Base-by-base conservation (phyloP, 306 rosid species). In the Medicago lupulina region DNA sequence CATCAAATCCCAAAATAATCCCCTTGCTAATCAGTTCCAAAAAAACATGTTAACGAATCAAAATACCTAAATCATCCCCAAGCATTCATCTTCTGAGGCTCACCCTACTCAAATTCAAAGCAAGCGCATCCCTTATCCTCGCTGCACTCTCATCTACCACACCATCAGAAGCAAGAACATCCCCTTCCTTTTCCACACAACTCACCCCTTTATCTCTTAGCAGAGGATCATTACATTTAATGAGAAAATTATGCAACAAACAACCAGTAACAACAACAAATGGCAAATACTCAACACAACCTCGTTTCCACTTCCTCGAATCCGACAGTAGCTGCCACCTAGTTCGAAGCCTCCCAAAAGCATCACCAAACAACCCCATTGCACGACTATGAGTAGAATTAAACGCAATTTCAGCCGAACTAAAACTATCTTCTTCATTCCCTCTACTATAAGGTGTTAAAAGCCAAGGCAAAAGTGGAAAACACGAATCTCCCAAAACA, bases 381-480 rank as follows among this genome's bases (percentile, higher is more conserved):
- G 96, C 90, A 6, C 68, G 58, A 3, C 9, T 10, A 51, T 93
- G 98, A 6, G 81, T 89, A 43, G 55, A 70, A 74, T 91, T 89
- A 51, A 91, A 91, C 0, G 88, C 91, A 71, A 39, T 75, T 60
- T 88, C 92, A 17, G 39, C 71, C 0, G 87, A 82, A 44, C 92
- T 70, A 70, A 88, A 82, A 55, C 90, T 76, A 58, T 85, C 84
- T 49, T 82, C 98, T 25, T 84, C 93, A 14, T 84, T 84, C 16
- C 65, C 16, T 13, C 85, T 79, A 8, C 67, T 73, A 55, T 93
- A 93, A 7, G 98, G 97, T 5, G 98, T 93, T 41, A 91, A 80
- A 62, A 93, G 96, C 93, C 98, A 91, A 16, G 96, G 93, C 80
- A 88, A 71, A 4, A 91, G 83, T 21, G 98, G 93, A 58, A 86